phyloP scores from a whole-genome alignment of 2,329 filamentous ascomycete species.

The Harringtonia lauricola region DNA sequence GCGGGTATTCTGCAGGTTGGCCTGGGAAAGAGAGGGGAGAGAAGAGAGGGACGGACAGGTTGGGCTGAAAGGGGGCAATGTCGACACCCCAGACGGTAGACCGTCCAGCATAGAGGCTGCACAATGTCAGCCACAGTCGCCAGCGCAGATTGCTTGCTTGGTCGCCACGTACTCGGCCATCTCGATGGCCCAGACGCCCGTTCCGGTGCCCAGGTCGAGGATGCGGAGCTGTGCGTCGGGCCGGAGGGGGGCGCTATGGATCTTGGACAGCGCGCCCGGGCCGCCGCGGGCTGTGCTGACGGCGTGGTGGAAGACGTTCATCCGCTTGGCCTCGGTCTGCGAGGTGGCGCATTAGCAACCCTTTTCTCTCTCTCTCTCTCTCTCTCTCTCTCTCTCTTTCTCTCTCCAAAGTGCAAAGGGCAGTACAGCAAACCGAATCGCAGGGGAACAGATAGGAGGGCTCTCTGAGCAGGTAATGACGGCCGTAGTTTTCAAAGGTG shows the following conservation, averaged over 20 bases:
- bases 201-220: slow-evolving; percentile 69
- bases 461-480: slow-evolving; percentile 1
- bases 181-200: slow-evolving; percentile 84
- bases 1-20: slow-evolving; percentile 48
- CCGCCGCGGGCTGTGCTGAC: slow-evolving; percentile 53
- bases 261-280: too few relatives aligned
- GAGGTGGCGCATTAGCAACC: too few relatives aligned
- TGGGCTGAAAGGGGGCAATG: slow-evolving; percentile 6
- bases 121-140: background rate
- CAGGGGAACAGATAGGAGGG: slow-evolving; percentile 5
- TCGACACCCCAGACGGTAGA: slow-evolving; percentile 7
- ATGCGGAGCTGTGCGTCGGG: slow-evolving; percentile 22
- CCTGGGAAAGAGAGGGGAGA: background rate
- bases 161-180: slow-evolving; percentile 56
- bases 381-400: too few relatives aligned
- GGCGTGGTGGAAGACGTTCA: slow-evolving; percentile 75
- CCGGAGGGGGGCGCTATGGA: slow-evolving; percentile 21
- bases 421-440: slow-evolving; percentile 2
- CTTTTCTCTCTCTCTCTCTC: too few relatives aligned
- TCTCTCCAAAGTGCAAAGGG: too few relatives aligned
- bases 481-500: slow-evolving; percentile 5
- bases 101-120: slow-evolving; percentile 3
- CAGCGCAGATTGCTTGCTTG: background rate
- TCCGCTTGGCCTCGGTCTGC: slow-evolving; percentile 38
- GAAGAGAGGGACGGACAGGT: slow-evolving; percentile 1